Conservation (phyloP, 169 alveolate genomes). For the Toxoplasma gondii region DNA sequence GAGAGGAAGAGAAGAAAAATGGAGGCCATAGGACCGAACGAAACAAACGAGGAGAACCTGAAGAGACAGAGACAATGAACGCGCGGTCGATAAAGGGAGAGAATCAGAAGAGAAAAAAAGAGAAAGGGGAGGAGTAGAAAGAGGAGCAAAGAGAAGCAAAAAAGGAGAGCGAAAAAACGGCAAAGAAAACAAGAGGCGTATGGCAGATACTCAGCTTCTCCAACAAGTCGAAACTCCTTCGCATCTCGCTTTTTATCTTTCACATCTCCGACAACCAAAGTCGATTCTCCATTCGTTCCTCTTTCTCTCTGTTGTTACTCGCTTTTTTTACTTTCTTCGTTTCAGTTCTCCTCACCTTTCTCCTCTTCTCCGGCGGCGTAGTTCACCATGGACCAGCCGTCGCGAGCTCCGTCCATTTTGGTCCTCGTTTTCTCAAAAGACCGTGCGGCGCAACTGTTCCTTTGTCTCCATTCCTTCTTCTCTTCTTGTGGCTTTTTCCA, state of each 20-base stretch:
- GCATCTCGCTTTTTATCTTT: too few relatives aligned
- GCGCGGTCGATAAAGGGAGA: too few relatives aligned
- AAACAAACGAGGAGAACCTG: too few relatives aligned
- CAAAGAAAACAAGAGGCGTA: too few relatives aligned
- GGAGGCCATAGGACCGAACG: too few relatives aligned
- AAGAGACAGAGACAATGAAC: too few relatives aligned
- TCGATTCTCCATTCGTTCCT: too few relatives aligned
- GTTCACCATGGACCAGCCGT: background rate
- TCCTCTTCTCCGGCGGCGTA: background rate
- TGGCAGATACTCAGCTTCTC: too few relatives aligned
- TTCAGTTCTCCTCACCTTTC: background rate
- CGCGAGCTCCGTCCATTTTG: background rate
- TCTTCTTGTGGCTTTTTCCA: background rate
- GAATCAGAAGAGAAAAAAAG: background rate
- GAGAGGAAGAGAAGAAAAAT: too few relatives aligned
- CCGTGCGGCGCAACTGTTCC: background rate
- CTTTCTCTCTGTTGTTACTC: background rate
- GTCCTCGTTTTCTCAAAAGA: background rate
- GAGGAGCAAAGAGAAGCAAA: background rate
- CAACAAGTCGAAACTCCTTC: too few relatives aligned
- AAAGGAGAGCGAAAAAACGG: background rate
- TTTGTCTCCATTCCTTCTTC: background rate
- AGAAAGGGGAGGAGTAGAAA: background rate
- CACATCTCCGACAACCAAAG: too few relatives aligned
- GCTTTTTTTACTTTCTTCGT: background rate